Conservation (phyloP, 352 stramenopile genomes). For the Saprolegnia diclina region DNA sequence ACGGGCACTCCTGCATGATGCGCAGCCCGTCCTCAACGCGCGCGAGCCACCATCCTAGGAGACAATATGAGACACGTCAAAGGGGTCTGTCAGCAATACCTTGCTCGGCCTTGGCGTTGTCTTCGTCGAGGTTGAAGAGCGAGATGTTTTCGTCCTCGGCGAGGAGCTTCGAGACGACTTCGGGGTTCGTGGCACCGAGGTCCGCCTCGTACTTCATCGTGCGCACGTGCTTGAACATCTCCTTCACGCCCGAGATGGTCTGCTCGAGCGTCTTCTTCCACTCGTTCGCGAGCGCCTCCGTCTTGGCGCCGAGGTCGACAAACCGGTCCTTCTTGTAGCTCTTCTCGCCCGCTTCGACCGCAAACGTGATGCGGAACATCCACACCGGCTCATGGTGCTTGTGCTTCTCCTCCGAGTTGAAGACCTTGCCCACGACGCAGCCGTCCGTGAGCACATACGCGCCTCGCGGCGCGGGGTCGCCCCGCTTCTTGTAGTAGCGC, state of each 20-base stretch:
- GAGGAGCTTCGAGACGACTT: slow-evolving; percentile 56
- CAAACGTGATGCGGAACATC: slow-evolving; percentile 88
- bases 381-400: slow-evolving; percentile 79
- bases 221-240: slow-evolving; percentile 64
- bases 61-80: neutral
- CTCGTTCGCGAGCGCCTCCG: slow-evolving; percentile 67
- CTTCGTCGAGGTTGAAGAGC: slow-evolving; percentile 81
- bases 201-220: slow-evolving; percentile 73
- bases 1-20: slow-evolving; percentile 82
- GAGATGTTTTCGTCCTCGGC: slow-evolving; percentile 80
- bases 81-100: slow-evolving; percentile 11
- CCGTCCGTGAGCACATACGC: slow-evolving; percentile 82
- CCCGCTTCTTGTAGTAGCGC: slow-evolving; percentile 82
- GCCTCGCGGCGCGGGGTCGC: slow-evolving; percentile 67
- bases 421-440: slow-evolving; percentile 70
- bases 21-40: slow-evolving; percentile 72
- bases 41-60: slow-evolving; percentile 65
- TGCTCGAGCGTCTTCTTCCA: slow-evolving; percentile 80
- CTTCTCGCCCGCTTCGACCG: slow-evolving; percentile 67
- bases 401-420: slow-evolving; percentile 86
- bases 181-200: slow-evolving; percentile 54
- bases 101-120: slow-evolving; percentile 78
- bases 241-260: slow-evolving; percentile 62
- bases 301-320: slow-evolving; percentile 80
- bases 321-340: slow-evolving; percentile 87